phyloP scores from a whole-genome alignment of 805 yeast genomes.

The Zygoascus flipseniorum region DNA sequence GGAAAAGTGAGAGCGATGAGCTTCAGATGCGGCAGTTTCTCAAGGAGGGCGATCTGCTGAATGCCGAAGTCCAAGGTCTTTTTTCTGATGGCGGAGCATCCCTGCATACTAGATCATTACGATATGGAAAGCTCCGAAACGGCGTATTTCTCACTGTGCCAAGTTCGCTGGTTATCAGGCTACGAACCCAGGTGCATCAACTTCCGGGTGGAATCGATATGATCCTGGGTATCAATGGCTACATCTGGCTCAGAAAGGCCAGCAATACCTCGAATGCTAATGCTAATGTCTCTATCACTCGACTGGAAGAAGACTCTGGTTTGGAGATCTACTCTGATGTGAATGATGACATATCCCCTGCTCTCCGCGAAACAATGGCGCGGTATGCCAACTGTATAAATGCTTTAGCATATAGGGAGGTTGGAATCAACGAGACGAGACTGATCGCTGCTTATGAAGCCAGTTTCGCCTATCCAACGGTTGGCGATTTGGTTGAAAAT shows the following conservation, averaged over 20 bases:
- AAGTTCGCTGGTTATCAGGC: conserved; percentile 68
- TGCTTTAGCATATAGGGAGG: conserved; percentile 74
- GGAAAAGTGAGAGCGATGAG: conserved; percentile 93
- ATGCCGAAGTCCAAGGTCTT: conserved; percentile 90
- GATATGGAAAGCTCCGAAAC: conserved; percentile 90
- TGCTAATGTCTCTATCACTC: conserved; percentile 52
- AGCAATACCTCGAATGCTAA: conserved; percentile 20
- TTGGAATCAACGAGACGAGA: conserved; percentile 79
- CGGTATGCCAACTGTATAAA: conserved; percentile 78
- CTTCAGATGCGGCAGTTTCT: conserved; percentile 89
- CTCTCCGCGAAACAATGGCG: conserved; percentile 63
- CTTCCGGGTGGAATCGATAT: conserved; percentile 92
- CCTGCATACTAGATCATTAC: conserved; percentile 87
- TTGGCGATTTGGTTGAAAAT: conserved; percentile 64
- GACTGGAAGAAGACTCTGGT: conserved; percentile 77
- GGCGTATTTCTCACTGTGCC: conserved; percentile 81
- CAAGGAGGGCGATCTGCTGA: conserved; percentile 91
- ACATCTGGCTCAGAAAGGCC: conserved; percentile 81
- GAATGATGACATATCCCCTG: conserved; percentile 61
- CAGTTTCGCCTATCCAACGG: conserved; percentile 63
- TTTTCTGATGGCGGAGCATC: conserved; percentile 89
- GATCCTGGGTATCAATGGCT: conserved; percentile 92
- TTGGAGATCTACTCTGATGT: conserved; percentile 92
- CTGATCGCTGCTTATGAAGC: conserved; percentile 81
- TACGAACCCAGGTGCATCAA: conserved; percentile 78